These are phyloP conservation scores for Yarrowia deformans DNA, from an alignment of 805 yeast genomes.

Conservation along the genomic window DNA sequence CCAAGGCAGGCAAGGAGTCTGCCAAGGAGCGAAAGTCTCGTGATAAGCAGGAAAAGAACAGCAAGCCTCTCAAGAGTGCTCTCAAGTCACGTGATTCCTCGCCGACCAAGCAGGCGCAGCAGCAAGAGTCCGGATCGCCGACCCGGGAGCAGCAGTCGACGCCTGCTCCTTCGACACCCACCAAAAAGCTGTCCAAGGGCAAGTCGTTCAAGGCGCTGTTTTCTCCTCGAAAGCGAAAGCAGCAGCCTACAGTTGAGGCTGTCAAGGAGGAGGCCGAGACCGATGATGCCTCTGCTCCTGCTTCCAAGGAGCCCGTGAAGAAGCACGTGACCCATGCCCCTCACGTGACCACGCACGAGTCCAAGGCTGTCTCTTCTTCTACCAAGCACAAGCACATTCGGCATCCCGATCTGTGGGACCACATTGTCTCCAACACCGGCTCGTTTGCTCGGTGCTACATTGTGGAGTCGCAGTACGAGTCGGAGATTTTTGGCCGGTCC, in stretches of 20 bases:
- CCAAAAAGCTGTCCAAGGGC: slow-evolving; percentile 32
- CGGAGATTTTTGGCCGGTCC: slow-evolving; percentile 62
- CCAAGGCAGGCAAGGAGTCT: neutral
- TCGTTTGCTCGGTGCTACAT: slow-evolving; percentile 85
- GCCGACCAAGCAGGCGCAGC: too few relatives aligned
- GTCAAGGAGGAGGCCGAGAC: neutral
- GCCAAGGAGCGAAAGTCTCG: neutral
- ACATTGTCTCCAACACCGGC: slow-evolving; percentile 80
- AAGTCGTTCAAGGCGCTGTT: slow-evolving; percentile 34
- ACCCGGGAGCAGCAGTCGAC: neutral
- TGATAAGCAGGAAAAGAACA: neutral
- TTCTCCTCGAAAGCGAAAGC: slow-evolving; percentile 30
- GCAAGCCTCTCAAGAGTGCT: neutral
- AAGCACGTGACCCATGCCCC: slow-evolving; percentile 25
- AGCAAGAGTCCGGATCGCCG: neutral
- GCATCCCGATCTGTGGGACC: slow-evolving; percentile 56
- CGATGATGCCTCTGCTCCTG: too few relatives aligned
- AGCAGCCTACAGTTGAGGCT: neutral
- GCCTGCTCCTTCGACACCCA: neutral
- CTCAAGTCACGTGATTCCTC: neutral
- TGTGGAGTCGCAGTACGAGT: slow-evolving; percentile 65
- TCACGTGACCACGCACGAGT: neutral
- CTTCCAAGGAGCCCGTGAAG: slow-evolving; percentile 10
- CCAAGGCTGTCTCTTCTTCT: neutral
- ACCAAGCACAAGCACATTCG: neutral